These are phyloP conservation scores for Syncephalis plumigaleata DNA, from an alignment of 371 early-diverging fungal species.

Conservation along the genomic window DNA sequence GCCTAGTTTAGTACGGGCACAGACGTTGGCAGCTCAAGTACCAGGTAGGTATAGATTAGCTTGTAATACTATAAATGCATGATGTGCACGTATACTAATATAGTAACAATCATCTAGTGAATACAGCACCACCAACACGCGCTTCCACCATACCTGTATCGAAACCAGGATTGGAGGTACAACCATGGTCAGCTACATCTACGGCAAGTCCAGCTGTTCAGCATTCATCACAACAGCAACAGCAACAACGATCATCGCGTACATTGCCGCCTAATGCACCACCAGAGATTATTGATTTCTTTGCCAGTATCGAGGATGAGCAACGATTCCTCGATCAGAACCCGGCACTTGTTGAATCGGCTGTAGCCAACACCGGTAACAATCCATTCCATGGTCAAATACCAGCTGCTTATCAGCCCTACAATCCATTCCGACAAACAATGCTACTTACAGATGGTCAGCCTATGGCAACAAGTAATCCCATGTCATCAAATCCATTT, in stretches of 20 bases:
- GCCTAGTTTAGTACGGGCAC: conserved; percentile 1
- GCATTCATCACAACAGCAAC: conserved; percentile 8
- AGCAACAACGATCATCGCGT: conserved; percentile 14
- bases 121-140: neutral
- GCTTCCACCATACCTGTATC: conserved; percentile 4
- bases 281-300: conserved; percentile 43
- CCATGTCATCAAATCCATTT: too few relatives aligned
- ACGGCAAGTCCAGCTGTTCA: neutral
- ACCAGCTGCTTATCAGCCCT: neutral
- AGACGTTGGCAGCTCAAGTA: too few relatives aligned
- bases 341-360: neutral
- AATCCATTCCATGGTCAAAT: conserved; percentile 1
- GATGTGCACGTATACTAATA: too few relatives aligned
- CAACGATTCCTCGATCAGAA: neutral
- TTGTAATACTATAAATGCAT: too few relatives aligned
- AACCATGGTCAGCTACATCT: conserved; percentile 1
- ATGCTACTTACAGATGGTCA: neutral
- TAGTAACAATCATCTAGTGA: too few relatives aligned
- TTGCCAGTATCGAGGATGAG: conserved; percentile 50
- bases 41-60: too few relatives aligned
- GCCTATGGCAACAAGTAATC: too few relatives aligned
- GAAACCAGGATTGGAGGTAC: conserved; percentile 6
- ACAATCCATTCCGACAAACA: neutral
- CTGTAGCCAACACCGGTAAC: neutral
- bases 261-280: conserved; percentile 4